A percentile compares a stretch with the other conserved stretches of the same genome.
Conservation (phyloP, 2,329 filamentous ascomycete genomes). For the Hypoxylon sp. region DNA sequence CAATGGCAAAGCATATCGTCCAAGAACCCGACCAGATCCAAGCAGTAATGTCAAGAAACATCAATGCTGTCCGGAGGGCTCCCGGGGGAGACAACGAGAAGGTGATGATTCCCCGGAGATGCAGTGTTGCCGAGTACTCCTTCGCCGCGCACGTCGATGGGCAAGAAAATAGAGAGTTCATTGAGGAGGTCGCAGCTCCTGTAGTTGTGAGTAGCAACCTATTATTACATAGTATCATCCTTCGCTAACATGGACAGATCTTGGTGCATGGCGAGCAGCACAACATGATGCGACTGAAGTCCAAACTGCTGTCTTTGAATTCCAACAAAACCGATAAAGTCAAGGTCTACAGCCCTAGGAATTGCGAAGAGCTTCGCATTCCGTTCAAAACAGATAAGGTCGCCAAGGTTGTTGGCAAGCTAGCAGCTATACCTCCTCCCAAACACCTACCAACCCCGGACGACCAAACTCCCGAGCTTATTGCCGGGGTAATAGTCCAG, state of each 20-base stretch:
- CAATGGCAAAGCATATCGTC: conserved; percentile 96
- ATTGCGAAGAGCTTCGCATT: conserved; percentile 94
- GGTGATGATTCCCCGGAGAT: conserved; percentile 90
- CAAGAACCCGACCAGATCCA: conserved; percentile 96
- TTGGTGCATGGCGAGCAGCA: conserved; percentile 97
- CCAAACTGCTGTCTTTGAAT: conserved; percentile 93
- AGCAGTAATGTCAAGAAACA: conserved; percentile 87
- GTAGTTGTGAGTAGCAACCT: conserved; percentile 80
- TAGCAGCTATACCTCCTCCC: conserved; percentile 85
- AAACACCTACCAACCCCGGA: conserved; percentile 54
- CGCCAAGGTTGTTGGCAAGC: conserved; percentile 94
- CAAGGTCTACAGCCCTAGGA: conserved; percentile 93
- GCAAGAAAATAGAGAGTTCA: conserved; percentile 95
- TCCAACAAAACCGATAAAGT: conserved; percentile 83
- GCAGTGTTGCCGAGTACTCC: conserved; percentile 93
- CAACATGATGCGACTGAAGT: conserved; percentile 98
- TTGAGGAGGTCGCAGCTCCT: conserved; percentile 91
- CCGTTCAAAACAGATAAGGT: conserved; percentile 96
- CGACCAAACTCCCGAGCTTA: conserved; percentile 65
- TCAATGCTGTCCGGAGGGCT: conserved; percentile 73
- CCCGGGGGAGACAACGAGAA: conserved; percentile 83
- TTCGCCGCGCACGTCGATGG: conserved; percentile 98
- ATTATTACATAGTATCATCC: neutral
- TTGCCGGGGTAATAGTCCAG: conserved; percentile 93
- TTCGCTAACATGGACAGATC: conserved; percentile 70